Evolutionary conservation across 768 basidiomycete genomes (phyloP).

Genomic region (Gyrodon lividus): DNA sequence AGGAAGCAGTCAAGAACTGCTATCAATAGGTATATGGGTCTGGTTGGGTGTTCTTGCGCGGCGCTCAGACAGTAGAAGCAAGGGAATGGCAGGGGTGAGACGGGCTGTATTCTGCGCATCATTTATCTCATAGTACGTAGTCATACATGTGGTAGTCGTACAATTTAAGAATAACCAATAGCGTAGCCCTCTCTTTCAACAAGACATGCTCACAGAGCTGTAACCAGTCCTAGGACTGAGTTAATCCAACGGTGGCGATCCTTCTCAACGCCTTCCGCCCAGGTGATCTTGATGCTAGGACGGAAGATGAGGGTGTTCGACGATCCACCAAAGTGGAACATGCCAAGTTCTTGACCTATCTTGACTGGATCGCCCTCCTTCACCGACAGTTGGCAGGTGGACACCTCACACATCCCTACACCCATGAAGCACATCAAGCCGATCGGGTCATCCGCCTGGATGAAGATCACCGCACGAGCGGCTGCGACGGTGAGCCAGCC

Average conservation of each 20-base stretch:
- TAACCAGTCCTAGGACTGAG: background rate
- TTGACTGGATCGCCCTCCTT: background rate
- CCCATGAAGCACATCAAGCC: conserved; percentile 40
- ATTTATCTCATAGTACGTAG: no score
- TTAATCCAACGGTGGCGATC: conserved; percentile 4
- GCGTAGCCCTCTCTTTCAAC: no score
- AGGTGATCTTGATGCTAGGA: conserved; percentile 9
- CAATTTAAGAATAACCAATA: no score
- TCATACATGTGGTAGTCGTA: no score
- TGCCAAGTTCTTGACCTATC: conserved; percentile 34
- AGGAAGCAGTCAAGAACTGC: no score
- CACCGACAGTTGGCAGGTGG: conserved; percentile 32
- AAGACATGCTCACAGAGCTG: no score
- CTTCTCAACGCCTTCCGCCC: background rate
- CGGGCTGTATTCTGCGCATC: no score
- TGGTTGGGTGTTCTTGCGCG: no score
- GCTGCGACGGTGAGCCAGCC: conserved; percentile 37
- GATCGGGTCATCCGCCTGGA: conserved; percentile 40
- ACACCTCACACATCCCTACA: conserved; percentile 46
- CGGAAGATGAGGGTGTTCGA: conserved; percentile 44
- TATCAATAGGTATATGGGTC: no score
- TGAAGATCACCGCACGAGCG: conserved; percentile 40
- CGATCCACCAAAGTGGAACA: conserved; percentile 66
- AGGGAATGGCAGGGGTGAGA: no score
- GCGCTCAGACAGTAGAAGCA: no score